A percentile compares a stretch with the other conserved stretches of the same genome.
Evolutionary conservation across 2,329 filamentous ascomycete genomes (phyloP).

Genomic region (Paracoccidioides brasiliensis): DNA sequence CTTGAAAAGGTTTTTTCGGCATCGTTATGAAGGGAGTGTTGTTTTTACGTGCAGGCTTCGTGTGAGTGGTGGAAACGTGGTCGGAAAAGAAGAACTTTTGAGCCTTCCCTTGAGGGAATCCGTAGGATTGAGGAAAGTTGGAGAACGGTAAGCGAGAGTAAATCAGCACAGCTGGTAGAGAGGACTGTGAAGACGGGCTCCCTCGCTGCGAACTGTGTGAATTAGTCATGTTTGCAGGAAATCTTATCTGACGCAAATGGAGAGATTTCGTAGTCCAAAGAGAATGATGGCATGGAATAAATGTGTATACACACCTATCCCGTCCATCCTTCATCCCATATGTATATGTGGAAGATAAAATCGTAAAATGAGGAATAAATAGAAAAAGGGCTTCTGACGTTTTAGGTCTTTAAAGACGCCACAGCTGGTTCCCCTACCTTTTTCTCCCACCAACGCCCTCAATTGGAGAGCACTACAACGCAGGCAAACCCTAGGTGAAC

Average conservation of each 20-base stretch:
- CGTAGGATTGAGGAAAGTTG: slow-evolving; percentile 1
- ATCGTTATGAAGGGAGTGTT: slow-evolving; percentile 4
- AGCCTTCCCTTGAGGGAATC: slow-evolving; percentile 6
- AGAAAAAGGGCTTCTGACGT: neutral
- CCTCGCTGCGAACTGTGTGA: neutral
- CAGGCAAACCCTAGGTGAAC: neutral
- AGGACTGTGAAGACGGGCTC: neutral
- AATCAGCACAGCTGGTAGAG: slow-evolving; percentile 1
- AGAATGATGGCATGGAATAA: neutral
- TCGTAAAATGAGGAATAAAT: neutral
- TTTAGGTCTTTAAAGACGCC: neutral
- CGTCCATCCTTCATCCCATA: neutral
- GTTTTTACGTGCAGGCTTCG: neutral
- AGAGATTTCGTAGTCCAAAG: neutral
- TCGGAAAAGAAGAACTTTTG: slow-evolving; percentile 5
- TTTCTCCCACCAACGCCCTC: slow-evolving; percentile 1
- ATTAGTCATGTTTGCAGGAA: slow-evolving; percentile 3
- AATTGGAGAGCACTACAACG: slow-evolving; percentile 2
- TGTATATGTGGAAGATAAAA: neutral
- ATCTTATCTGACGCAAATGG: neutral
- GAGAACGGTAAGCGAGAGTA: slow-evolving; percentile 4
- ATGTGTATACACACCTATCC: neutral
- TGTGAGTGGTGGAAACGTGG: neutral
- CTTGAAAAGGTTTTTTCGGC: slow-evolving; percentile 10
- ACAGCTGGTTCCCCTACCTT: neutral